These are phyloP conservation scores for Globisporangium parvum DNA, from an alignment of 352 stramenopile species.

Conservation along the genomic window DNA sequence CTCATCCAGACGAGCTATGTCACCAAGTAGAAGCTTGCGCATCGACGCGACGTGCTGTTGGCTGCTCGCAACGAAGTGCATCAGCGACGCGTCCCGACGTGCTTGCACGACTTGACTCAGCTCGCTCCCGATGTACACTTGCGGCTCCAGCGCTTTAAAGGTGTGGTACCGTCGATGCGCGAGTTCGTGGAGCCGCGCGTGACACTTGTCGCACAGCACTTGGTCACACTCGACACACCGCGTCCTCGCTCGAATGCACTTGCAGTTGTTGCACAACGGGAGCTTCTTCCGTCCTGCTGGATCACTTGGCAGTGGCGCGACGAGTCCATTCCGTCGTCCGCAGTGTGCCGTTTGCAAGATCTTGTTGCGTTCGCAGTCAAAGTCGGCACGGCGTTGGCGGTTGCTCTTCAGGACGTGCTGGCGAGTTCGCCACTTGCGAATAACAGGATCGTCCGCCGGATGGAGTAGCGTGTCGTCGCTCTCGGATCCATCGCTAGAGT, in stretches of 20 bases:
- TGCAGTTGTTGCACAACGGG: conserved; percentile 49
- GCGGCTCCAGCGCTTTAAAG: conserved; percentile 34
- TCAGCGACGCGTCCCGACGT: conserved; percentile 28
- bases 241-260: conserved; percentile 33
- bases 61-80: conserved; percentile 18
- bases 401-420: conserved; percentile 31
- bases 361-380: conserved; percentile 34
- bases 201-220: conserved; percentile 53
- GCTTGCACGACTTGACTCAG: conserved; percentile 12
- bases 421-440: conserved; percentile 30
- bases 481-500: neutral
- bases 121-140: conserved; percentile 22
- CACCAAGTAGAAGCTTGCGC: conserved; percentile 15
- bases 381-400: conserved; percentile 18
- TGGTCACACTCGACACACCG: conserved; percentile 49
- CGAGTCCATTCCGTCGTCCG: conserved; percentile 47
- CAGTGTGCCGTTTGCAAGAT: conserved; percentile 28
- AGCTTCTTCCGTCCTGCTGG: conserved; percentile 29
- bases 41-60: conserved; percentile 25
- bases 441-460: conserved; percentile 9
- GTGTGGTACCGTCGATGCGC: conserved; percentile 40
- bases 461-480: conserved; percentile 2
- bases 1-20: neutral
- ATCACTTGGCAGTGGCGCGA: conserved; percentile 40
- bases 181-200: conserved; percentile 50